A percentile compares a stretch with the other conserved stretches of the same genome.
phyloP scores from a whole-genome alignment of 1,139 yeast species.

The Spencermartinsiella ligniputridi region DNA sequence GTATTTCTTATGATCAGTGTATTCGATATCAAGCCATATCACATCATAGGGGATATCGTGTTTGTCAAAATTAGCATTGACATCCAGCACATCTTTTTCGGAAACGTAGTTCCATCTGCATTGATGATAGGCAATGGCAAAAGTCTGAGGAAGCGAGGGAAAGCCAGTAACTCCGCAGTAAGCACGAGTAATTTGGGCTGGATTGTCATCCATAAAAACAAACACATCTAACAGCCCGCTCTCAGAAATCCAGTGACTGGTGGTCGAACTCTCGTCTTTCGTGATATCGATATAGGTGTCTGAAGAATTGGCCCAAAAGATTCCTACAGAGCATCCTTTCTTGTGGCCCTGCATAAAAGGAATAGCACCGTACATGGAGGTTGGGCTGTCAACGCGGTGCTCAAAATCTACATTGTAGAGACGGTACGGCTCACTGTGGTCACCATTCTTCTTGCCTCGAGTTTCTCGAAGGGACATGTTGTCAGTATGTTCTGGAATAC shows the following conservation, averaged over 20 bases:
- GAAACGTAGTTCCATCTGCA: slow-evolving; percentile 94
- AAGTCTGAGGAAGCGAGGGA: slow-evolving; percentile 66
- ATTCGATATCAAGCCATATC: slow-evolving; percentile 69
- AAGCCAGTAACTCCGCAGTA: slow-evolving; percentile 70
- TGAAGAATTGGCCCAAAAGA: slow-evolving; percentile 87
- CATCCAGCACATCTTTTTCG: slow-evolving; percentile 68
- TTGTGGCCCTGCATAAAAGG: slow-evolving; percentile 74
- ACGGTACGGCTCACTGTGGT: slow-evolving; percentile 63
- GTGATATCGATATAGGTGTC: slow-evolving; percentile 79
- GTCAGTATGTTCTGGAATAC: slow-evolving; percentile 93
- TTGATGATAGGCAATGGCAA: slow-evolving; percentile 84
- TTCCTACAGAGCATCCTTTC: slow-evolving; percentile 54
- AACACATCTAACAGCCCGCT: slow-evolving; percentile 74
- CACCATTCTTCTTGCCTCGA: slow-evolving; percentile 27
- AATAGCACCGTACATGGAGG: slow-evolving; percentile 90
- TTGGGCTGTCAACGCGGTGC: slow-evolving; percentile 69
- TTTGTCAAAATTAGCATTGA: slow-evolving; percentile 63
- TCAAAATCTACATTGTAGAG: slow-evolving; percentile 88
- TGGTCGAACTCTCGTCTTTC: slow-evolving; percentile 24
- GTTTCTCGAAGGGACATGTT: slow-evolving; percentile 49
- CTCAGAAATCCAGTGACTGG: slow-evolving; percentile 89
- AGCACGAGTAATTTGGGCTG: slow-evolving; percentile 51
- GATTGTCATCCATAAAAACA: slow-evolving; percentile 57
- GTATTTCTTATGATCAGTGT: slow-evolving; percentile 74
- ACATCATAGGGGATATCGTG: slow-evolving; percentile 72